Percentiles rank a stretch among this genome's conserved stretches.
Conservation (phyloP, 2,329 filamentous ascomycete genomes). For the Herpotrichia juniperi region DNA sequence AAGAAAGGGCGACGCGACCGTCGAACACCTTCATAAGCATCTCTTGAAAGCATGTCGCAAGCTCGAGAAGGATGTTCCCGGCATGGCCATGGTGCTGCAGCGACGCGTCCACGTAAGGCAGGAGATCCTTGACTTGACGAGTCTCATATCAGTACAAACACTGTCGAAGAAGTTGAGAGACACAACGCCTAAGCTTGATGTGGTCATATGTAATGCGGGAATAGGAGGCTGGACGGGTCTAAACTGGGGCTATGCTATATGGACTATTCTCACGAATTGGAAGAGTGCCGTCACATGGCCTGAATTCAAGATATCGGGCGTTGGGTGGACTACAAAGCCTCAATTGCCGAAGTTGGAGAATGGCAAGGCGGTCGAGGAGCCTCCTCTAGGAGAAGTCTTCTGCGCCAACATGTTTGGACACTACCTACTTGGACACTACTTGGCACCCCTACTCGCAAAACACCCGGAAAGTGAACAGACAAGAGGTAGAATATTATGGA, state of each 20-base stretch:
- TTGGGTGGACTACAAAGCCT: conserved; percentile 60
- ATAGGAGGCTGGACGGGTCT: conserved; percentile 86
- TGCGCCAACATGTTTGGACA: conserved; percentile 94
- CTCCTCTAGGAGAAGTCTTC: conserved; percentile 79
- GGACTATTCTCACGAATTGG: conserved; percentile 65
- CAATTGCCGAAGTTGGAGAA: conserved; percentile 52
- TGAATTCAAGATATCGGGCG: conserved; percentile 70
- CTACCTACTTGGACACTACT: conserved; percentile 83
- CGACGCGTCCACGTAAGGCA: conserved; percentile 58
- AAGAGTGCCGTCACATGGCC: conserved; percentile 77
- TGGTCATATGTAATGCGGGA: conserved; percentile 84
- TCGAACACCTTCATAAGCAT: conserved; percentile 68
- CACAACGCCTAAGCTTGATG: conserved; percentile 74
- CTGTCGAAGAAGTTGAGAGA: conserved; percentile 60
- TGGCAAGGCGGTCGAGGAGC: conserved; percentile 50
- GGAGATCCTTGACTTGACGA: conserved; percentile 64
- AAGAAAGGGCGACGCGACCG: conserved; percentile 76
- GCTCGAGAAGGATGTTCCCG: conserved; percentile 42
- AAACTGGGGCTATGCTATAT: conserved; percentile 68
- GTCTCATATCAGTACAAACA: conserved; percentile 60
- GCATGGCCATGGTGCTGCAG: conserved; percentile 48
- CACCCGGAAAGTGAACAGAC: conserved; percentile 45
- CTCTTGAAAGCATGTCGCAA: conserved; percentile 55
- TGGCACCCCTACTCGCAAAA: conserved; percentile 73
- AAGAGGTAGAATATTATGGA: conserved; percentile 80